These are phyloP conservation scores for Lantana camara DNA, from an alignment of 257 asterid genomes.

Conservation along the genomic window DNA sequence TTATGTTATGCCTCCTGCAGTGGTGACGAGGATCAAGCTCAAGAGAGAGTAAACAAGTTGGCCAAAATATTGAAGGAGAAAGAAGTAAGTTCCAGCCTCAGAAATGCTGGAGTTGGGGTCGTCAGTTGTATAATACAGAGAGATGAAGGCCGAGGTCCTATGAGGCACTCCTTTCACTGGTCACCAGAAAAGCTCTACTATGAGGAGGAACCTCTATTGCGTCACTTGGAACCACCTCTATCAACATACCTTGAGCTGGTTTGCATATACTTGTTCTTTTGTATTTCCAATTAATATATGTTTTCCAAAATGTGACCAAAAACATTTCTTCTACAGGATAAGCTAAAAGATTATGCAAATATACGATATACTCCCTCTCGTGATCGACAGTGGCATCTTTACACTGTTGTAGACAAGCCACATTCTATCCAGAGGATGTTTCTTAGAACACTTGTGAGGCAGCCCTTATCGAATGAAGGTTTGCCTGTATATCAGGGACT, in stretches of 20 bases:
- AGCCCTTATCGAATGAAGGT: conserved; percentile 82
- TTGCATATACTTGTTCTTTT: conserved; percentile 26
- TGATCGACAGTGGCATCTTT: conserved; percentile 99
- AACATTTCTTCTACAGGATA: conserved; percentile 62
- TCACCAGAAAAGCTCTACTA: conserved; percentile 70
- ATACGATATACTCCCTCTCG: conserved; percentile 92
- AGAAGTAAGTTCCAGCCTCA: conserved; percentile 80
- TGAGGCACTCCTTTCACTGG: conserved; percentile 98
- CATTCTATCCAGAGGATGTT: conserved; percentile 74
- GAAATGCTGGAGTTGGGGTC: conserved; percentile 87
- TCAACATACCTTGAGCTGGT: conserved; percentile 98
- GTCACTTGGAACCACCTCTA: conserved; percentile 98
- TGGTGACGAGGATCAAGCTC: conserved; percentile 99
- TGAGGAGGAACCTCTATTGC: conserved; percentile 86
- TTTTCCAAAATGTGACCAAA: background rate
- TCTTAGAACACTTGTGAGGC: conserved; percentile 94
- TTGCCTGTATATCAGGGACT: conserved; percentile 58
- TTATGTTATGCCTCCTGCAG: conserved; percentile 41
- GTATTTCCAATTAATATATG: background rate
- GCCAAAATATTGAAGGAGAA: conserved; percentile 88
- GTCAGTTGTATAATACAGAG: conserved; percentile 96
- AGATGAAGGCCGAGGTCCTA: conserved; percentile 98
- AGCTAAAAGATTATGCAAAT: conserved; percentile 75
- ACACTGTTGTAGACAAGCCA: conserved; percentile 83
- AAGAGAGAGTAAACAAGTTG: conserved; percentile 87